These are phyloP conservation scores for Leucocoprinus sp. DNA, from an alignment of 768 basidiomycete genomes.

Conservation along the genomic window DNA sequence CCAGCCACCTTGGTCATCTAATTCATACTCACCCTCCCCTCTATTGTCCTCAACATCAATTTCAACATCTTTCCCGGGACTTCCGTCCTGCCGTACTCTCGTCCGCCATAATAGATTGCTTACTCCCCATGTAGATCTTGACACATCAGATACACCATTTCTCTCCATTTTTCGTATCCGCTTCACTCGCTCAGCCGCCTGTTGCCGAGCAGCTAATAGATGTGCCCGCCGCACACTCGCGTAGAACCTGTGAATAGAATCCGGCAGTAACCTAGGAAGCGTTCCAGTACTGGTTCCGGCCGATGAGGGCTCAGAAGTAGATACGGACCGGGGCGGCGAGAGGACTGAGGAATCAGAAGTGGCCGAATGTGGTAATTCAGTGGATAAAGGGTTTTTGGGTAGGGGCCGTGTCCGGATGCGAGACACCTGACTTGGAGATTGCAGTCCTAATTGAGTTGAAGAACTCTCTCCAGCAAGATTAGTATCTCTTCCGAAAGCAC, in stretches of 20 bases:
- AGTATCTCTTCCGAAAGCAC: constrained; percentile 30
- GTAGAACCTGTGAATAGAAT: constrained; percentile 45
- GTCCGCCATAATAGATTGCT: constrained; percentile 10
- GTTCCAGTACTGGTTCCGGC: constrained; percentile 18
- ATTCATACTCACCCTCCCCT: constrained; percentile 17
- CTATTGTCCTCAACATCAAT: constrained; percentile 16
- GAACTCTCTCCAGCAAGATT: constrained; percentile 1
- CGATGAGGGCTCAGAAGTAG: constrained; percentile 11
- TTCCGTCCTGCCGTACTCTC: constrained; percentile 14
- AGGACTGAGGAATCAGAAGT: constrained; percentile 1
- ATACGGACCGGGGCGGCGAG: constrained; percentile 9
- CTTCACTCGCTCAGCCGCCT: constrained; percentile 60
- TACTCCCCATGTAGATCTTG: constrained; percentile 11
- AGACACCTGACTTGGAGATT: constrained; percentile 1
- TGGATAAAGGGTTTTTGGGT: not conserved
- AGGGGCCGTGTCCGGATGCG: constrained; percentile 7
- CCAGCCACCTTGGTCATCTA: constrained; percentile 11
- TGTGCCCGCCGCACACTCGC: constrained; percentile 62
- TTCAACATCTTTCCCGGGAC: constrained; percentile 2
- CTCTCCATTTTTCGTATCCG: constrained; percentile 57
- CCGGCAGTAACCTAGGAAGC: constrained; percentile 31
- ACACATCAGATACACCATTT: constrained; percentile 15
- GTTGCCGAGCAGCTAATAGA: constrained; percentile 57
- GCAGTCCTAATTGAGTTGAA: constrained; percentile 1
- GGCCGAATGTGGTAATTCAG: not conserved